Evolutionary conservation across 2,329 filamentous ascomycete genomes (phyloP), one percentile per base, ranked within the genome.

Genomic region (Thelonectria rubi): DNA sequence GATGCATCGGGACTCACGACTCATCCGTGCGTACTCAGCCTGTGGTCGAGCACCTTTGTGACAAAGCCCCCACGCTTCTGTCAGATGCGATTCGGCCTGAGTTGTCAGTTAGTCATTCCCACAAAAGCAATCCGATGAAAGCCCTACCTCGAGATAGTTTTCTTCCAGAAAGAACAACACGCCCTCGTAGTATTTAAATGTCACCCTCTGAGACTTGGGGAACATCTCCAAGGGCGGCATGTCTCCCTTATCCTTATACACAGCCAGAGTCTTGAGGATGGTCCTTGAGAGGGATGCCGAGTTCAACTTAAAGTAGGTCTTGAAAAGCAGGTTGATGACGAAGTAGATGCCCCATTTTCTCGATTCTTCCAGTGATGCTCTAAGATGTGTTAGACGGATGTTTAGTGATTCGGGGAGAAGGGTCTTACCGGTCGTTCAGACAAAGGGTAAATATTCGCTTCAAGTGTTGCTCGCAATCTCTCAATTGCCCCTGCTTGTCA

Each of bases 321-420:
- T 98, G 86, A 99, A 99, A 14, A 97, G 83, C 8, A 99, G 85
- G 74, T 97, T 98, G 73, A 94, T 93, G 67, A 94, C 90, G 76
- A 93, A 94, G 80, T 99, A 99, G 49, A 97, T 91, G 7, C 93
- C 96, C 95, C 95, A 99, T 86, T 98, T 99, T 56, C 95, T 88
- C 9, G 94, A 97, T 71, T 97, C 91, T 72, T 93, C 88, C 46
- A 97, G 81, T 14, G 91, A 88, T 63, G 91, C 91, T 77, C 92
- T 94, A 12, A 11, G 18, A 9, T 39, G 56, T 58, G 46, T 52
- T 15, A 63, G 34, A 37, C 20, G 14, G 43, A 54, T 34, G 46
- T n/a, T 39, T 11, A 20, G 15, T 24, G 10, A 12, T 46, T 7
- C 37, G 21, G 21, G 11, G 26, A 18, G 24, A 3, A 17, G 8